A percentile compares a stretch with the other conserved stretches of the same genome.
Conservation (phyloP, 345 rosid genomes). For the Moricandia arvensis region DNA sequence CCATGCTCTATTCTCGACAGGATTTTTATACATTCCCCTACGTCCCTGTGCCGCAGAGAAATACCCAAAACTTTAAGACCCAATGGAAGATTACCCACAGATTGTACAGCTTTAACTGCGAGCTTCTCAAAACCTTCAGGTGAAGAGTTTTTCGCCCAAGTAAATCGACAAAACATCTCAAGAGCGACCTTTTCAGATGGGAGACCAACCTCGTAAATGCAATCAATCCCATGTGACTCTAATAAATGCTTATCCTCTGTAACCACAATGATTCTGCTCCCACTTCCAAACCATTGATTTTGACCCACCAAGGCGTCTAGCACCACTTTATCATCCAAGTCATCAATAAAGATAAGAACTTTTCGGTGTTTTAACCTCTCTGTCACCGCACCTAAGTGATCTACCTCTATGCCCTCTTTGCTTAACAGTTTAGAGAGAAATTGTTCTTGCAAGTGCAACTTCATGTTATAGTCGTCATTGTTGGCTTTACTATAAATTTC, state of each 20-base stretch:
- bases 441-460: background rate
- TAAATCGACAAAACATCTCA: background rate
- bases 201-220: background rate
- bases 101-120: background rate
- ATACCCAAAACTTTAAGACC: background rate
- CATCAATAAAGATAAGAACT: too few species aligned
- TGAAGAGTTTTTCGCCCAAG: background rate
- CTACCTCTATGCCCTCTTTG: background rate
- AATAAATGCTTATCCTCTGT: background rate
- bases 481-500: background rate
- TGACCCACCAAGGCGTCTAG: too few species aligned
- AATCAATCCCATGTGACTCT: background rate
- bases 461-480: background rate
- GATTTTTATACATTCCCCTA: background rate
- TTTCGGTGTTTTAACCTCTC: background rate
- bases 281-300: too few species aligned
- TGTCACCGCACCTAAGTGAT: background rate
- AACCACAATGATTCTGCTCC: too few species aligned
- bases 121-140: background rate
- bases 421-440: background rate
- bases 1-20: background rate
- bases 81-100: background rate
- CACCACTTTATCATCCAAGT: too few species aligned
- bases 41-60: too few species aligned
- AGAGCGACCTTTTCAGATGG: background rate